Conservation (phyloP, 2,329 filamentous ascomycete species). For the Davidsoniella virescens region DNA sequence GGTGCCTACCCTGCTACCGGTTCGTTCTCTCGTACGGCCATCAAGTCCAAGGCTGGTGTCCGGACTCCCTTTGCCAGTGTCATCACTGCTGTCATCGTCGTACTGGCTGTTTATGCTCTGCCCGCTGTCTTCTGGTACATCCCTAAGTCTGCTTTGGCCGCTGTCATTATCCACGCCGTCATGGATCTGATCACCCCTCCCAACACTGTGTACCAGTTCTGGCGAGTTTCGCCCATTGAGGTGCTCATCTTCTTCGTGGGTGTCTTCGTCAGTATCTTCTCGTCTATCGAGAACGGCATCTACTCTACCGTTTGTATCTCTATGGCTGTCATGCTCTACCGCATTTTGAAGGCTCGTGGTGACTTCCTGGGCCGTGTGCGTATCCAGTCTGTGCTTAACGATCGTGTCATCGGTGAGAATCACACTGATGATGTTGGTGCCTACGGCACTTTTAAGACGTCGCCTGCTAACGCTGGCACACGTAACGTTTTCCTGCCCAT, state of each 20-base stretch:
- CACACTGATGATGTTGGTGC: conserved; percentile 29
- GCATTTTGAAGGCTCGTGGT: conserved; percentile 61
- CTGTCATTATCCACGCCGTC: conserved; percentile 90
- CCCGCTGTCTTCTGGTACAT: conserved; percentile 90
- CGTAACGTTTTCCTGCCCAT: conserved; percentile 80
- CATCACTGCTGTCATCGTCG: conserved; percentile 70
- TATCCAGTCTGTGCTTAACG: conserved; percentile 68
- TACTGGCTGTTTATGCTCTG: conserved; percentile 79
- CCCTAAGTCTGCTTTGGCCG: conserved; percentile 61
- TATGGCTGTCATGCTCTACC: conserved; percentile 55
- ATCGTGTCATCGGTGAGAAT: conserved; percentile 53
- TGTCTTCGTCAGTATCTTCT: conserved; percentile 78
- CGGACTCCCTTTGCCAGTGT: conserved; percentile 80
- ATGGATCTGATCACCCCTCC: conserved; percentile 83
- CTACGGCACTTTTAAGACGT: conserved; percentile 40
- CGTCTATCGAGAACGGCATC: conserved; percentile 75
- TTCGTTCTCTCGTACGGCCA: conserved; percentile 90
- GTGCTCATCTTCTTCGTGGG: conserved; percentile 86
- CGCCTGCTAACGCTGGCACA: conserved; percentile 21
- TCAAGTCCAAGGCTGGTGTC: conserved; percentile 93
- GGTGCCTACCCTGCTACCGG: conserved; percentile 87
- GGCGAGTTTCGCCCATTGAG: conserved; percentile 80
- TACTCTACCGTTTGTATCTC: conserved; percentile 65
- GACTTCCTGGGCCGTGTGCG: conserved; percentile 64
- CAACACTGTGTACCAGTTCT: conserved; percentile 87